Base-by-base conservation (phyloP, 2,329 filamentous ascomycete species). In the Penicillium verrucosum region DNA sequence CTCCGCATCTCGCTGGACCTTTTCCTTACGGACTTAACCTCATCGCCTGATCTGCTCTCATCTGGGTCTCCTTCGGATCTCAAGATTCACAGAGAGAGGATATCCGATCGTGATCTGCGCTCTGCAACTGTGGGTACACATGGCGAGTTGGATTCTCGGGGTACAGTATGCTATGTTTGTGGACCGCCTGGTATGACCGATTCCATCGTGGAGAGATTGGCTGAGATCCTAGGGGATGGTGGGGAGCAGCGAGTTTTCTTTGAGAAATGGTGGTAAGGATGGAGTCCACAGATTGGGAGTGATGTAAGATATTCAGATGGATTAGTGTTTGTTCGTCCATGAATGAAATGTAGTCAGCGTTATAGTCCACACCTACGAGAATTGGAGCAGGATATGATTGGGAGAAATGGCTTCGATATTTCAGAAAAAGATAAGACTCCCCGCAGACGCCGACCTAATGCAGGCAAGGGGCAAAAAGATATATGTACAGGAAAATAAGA, bases 101-200 rank as follows among this genome's bases (percentile, higher is more conserved):
- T 80, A 25, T 61, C 45, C 4, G 64, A 63, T 8, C 56, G 65
- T 4, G 77, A 80, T 65, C 60, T 80, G 21, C 54, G 60, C 0
- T 66, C 70, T 1, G 69, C 71, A 4, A 56, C 75, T 10, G 61
- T 62, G 2, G 59, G 61, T 0, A 72, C 73, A 1, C 65, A 69
- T 8, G 68, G 72, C 1, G 62, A 66, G 5, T 70, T 54, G 1
- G 41, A 57, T 37, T 58, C 63, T 48, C 61, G 68, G 1, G 70
- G 73, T 1, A 79, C 80, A 0, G 76, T 86, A 4, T 83, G 85
- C 12, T 90, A 89, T 69, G 73, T 90, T 0, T 90, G 88, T 65
- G 88, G 88, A 1, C 81, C 87, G 14, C 85, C 85, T 11, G 64
- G 65, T 3, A 90, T 90, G 87, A 89, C 86, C 1, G 88, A 90